These are phyloP conservation scores for Atkinsonella hypoxylon DNA, from an alignment of 2,329 filamentous ascomycete genomes.

Conservation along the genomic window DNA sequence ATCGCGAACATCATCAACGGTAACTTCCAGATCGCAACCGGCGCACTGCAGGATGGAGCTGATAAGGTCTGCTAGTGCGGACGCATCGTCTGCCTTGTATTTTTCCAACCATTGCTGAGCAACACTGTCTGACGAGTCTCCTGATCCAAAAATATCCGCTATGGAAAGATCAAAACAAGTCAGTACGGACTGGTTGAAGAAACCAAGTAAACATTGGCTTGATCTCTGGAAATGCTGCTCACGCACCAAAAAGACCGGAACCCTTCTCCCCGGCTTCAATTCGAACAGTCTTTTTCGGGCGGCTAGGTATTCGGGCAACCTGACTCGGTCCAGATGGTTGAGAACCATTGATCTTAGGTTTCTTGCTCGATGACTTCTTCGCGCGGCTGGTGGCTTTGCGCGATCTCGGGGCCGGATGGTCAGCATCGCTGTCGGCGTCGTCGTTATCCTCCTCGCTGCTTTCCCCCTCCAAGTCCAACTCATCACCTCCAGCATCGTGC, in stretches of 20 bases:
- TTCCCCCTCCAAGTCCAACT: conserved; percentile 33
- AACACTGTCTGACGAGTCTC: conserved; percentile 42
- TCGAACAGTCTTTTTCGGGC: conserved; percentile 43
- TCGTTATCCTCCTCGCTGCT: conserved; percentile 24
- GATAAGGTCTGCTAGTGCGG: conserved; percentile 48
- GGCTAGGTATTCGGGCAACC: conserved; percentile 34
- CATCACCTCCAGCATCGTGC: conserved; percentile 36
- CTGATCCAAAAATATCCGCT: conserved; percentile 54
- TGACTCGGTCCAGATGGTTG: conserved; percentile 25
- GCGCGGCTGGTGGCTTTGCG: conserved; percentile 30
- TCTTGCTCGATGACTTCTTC: conserved; percentile 50
- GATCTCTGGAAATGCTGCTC: background rate
- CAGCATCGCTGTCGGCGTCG: conserved; percentile 33
- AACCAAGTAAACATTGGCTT: background rate
- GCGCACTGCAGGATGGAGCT: conserved; percentile 59
- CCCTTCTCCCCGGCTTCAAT: conserved; percentile 39
- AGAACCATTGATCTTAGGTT: conserved; percentile 50
- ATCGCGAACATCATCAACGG: conserved; percentile 74
- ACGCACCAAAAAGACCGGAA: conserved; percentile 44
- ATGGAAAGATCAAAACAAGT: conserved; percentile 4
- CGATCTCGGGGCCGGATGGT: conserved; percentile 25
- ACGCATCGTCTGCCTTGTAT: conserved; percentile 41
- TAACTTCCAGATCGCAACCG: conserved; percentile 70
- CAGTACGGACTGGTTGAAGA: background rate
- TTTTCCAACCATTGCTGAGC: conserved; percentile 48